phyloP scores from a whole-genome alignment of 345 rosid genomes.

The Lumnitzera racemosa region DNA sequence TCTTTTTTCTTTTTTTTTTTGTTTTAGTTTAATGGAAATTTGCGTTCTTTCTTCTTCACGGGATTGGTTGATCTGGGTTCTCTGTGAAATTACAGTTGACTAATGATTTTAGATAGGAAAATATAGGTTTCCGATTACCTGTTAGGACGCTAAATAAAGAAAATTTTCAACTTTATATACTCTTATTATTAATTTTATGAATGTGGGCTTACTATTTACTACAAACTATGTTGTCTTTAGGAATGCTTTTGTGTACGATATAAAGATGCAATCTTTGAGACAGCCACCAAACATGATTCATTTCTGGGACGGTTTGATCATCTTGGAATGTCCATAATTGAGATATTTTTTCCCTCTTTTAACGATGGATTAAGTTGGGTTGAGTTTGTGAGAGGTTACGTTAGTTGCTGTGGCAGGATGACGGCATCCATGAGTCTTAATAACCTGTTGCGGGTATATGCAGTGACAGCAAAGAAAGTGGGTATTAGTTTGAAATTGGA shows the following conservation, averaged over 20 bases:
- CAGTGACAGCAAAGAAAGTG: slow-evolving; percentile 21
- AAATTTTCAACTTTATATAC: too few species aligned
- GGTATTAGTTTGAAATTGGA: slow-evolving; percentile 48
- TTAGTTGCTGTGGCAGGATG: slow-evolving; percentile 78
- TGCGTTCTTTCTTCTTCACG: not conserved
- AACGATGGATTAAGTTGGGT: slow-evolving; percentile 60
- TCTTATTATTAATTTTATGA: not conserved
- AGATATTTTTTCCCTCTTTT: slow-evolving; percentile 42
- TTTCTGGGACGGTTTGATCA: slow-evolving; percentile 42
- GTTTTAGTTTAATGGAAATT: too few species aligned
- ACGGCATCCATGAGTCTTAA: slow-evolving; percentile 41
- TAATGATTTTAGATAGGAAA: too few species aligned
- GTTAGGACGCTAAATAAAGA: too few species aligned
- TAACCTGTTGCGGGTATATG: slow-evolving; percentile 47
- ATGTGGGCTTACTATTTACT: not conserved
- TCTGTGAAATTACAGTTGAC: not conserved
- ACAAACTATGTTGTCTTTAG: slow-evolving; percentile 26
- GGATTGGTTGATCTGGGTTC: not conserved
- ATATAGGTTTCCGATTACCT: too few species aligned
- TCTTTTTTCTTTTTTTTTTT: too few species aligned
- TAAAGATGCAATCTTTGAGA: slow-evolving; percentile 31
- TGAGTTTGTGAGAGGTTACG: slow-evolving; percentile 67
- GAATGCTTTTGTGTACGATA: slow-evolving; percentile 47
- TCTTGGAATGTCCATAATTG: slow-evolving; percentile 61
- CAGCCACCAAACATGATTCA: slow-evolving; percentile 22